Evolutionary conservation across 805 yeast genomes (phyloP).

Genomic region (Cyberlindnera nakhonratchasimensis): DNA sequence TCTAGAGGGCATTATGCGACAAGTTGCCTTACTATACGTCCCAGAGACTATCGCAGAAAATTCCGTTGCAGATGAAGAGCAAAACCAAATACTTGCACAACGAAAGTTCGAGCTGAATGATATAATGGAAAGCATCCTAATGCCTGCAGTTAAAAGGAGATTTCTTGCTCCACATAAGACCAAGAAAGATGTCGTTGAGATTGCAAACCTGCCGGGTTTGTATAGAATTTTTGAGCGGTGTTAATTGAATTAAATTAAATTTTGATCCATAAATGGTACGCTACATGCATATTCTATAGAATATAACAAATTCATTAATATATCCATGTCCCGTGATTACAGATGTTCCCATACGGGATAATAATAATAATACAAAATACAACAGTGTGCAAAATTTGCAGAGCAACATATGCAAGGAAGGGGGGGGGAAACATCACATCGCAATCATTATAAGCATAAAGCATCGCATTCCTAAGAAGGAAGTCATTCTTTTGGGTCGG

Average conservation of each 20-base stretch:
- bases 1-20: constrained; percentile 57
- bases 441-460: not conserved
- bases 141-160: constrained; percentile 60
- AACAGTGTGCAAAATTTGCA: too few species aligned
- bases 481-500: not conserved
- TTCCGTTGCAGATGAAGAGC: constrained; percentile 22
- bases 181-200: constrained; percentile 60
- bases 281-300: not conserved
- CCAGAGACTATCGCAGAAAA: constrained; percentile 49
- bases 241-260: constrained; percentile 27
- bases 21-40: constrained; percentile 67
- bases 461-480: not conserved
- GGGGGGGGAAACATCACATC: not conserved
- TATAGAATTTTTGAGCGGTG: constrained; percentile 94
- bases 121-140: constrained; percentile 52
- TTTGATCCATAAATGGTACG: not conserved
- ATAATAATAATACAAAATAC: not conserved
- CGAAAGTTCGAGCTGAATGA: constrained; percentile 33
- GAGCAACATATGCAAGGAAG: too few species aligned
- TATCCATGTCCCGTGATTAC: not conserved
- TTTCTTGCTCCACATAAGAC: constrained; percentile 61
- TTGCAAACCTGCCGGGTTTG: constrained; percentile 88
- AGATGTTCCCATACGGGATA: not conserved
- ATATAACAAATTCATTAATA: not conserved
- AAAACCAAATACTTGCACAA: constrained; percentile 25